Evolutionary conservation across 441 rosid species (phyloP).

Genomic region (Erodium texanum): DNA sequence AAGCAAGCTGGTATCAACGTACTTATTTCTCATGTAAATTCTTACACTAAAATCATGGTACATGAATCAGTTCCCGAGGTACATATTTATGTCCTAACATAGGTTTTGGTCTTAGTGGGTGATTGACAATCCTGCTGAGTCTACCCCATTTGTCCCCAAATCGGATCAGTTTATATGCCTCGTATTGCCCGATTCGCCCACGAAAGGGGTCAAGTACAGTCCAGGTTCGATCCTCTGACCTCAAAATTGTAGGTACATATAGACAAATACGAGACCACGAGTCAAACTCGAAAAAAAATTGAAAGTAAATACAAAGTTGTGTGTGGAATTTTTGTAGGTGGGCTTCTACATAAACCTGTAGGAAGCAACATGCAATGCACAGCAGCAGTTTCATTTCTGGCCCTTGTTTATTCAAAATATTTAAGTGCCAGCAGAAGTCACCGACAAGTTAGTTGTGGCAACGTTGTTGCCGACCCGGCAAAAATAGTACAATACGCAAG

Average conservation of each 20-base stretch:
- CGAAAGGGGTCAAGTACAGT: constrained; percentile 1
- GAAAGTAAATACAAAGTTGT: too few relatives aligned
- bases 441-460: constrained; percentile 9
- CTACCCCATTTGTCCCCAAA: neutral
- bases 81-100: too few relatives aligned
- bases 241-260: too few relatives aligned
- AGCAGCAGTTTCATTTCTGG: constrained; percentile 10
- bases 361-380: constrained; percentile 13
- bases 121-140: neutral
- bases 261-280: too few relatives aligned
- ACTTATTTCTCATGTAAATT: constrained; percentile 3
- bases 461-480: neutral
- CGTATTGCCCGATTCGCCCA: constrained; percentile 12
- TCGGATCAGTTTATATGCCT: constrained; percentile 6
- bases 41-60: too few relatives aligned
- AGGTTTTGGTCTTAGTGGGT: neutral
- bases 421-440: neutral
- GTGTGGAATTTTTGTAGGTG: neutral
- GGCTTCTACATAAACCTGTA: neutral
- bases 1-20: constrained; percentile 12
- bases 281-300: too few relatives aligned
- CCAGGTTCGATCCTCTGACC: neutral
- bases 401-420: constrained; percentile 9
- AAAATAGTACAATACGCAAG: constrained; percentile 3
- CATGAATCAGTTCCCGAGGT: too few relatives aligned